Conservation (phyloP, 1,284 basidiomycete genomes). For the Grifola frondosa region DNA sequence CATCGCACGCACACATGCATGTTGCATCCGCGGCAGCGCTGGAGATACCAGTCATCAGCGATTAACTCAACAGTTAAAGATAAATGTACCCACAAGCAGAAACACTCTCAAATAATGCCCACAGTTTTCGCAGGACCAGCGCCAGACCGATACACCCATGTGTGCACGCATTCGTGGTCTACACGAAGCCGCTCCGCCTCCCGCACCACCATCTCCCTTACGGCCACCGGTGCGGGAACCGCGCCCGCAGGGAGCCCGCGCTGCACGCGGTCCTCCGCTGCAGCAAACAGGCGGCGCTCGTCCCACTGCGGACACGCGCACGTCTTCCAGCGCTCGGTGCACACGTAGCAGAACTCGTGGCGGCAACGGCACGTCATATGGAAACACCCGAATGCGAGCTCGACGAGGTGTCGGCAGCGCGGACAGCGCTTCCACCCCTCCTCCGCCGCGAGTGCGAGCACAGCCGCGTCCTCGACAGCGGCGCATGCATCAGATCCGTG, state of each 20-base stretch:
- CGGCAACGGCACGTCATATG: conserved; percentile 41
- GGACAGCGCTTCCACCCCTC: conserved; percentile 45
- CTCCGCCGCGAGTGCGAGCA: conserved; percentile 42
- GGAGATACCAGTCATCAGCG: background rate
- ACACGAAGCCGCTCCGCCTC: conserved; percentile 38
- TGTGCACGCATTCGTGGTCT: conserved; percentile 46
- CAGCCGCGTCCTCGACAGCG: conserved; percentile 35
- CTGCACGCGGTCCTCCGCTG: conserved; percentile 27
- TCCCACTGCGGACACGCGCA: conserved; percentile 58
- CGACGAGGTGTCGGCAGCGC: conserved; percentile 37
- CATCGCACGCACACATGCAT: conserved; percentile 21
- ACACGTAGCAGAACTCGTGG: conserved; percentile 44
- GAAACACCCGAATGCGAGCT: conserved; percentile 39
- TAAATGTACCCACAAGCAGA: conserved; percentile 24
- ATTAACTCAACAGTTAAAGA: no score
- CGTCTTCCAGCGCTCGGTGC: conserved; percentile 51
- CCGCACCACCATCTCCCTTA: conserved; percentile 31
- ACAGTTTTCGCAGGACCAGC: conserved; percentile 46
- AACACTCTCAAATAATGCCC: conserved; percentile 20
- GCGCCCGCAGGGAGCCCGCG: conserved; percentile 34
- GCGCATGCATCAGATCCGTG: conserved; percentile 30
- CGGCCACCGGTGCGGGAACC: conserved; percentile 21
- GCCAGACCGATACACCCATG: conserved; percentile 40
- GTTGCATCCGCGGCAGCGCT: conserved; percentile 18
- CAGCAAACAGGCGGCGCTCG: conserved; percentile 39